Conservation (phyloP, 225 moss, liverwort and hornwort genomes). For the Asterella californica region DNA sequence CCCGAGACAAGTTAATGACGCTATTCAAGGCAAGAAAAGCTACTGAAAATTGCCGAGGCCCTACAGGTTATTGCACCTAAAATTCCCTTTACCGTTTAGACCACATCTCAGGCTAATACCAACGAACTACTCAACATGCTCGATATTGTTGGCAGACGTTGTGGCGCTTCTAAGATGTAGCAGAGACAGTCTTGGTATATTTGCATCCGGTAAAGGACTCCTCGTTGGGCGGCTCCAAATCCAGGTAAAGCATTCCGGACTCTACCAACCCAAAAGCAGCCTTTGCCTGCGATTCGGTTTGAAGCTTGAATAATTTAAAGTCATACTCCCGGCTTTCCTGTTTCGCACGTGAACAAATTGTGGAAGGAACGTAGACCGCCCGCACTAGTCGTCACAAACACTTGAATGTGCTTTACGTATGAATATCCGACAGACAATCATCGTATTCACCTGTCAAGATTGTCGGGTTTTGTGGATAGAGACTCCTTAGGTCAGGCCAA, state of each 20-base stretch:
- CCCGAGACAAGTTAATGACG: slow-evolving; percentile 67
- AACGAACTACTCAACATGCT: neutral
- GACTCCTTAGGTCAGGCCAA: neutral
- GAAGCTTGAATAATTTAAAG: neutral
- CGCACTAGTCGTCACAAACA: neutral
- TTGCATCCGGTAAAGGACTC: slow-evolving; percentile 78
- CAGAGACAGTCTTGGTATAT: slow-evolving; percentile 82
- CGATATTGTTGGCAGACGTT: slow-evolving; percentile 50
- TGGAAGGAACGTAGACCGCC: neutral
- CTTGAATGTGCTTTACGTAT: neutral
- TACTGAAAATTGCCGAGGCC: neutral
- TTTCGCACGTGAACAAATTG: neutral
- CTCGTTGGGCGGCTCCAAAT: slow-evolving; percentile 75
- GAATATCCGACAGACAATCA: neutral
- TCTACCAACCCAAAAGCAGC: neutral
- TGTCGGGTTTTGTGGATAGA: neutral
- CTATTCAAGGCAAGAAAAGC: slow-evolving; percentile 64
- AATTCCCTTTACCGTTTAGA: neutral
- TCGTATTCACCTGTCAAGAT: too few relatives aligned
- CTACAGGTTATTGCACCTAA: too few relatives aligned
- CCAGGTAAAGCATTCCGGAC: slow-evolving; percentile 42
- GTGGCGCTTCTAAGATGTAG: slow-evolving; percentile 71
- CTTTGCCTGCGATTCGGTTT: neutral
- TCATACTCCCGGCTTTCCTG: neutral
- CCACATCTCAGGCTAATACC: neutral